These are phyloP conservation scores for Suillus occidentalis DNA, from an alignment of 768 basidiomycete species.

Conservation along the genomic window DNA sequence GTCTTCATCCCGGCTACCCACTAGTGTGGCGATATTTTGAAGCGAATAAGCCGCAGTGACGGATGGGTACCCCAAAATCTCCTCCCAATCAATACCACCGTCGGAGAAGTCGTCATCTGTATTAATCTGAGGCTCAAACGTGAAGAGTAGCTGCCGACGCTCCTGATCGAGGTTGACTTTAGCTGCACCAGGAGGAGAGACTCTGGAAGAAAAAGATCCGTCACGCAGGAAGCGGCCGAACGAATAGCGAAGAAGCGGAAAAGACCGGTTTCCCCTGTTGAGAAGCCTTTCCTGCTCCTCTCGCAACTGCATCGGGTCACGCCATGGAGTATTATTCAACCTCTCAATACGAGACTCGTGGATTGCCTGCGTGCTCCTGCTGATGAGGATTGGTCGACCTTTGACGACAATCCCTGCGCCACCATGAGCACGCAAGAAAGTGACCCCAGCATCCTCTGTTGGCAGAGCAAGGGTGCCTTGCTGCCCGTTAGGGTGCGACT, in stretches of 20 bases:
- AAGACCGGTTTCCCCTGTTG: constrained; percentile 16
- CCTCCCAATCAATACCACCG: not conserved
- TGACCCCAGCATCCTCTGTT: constrained; percentile 13
- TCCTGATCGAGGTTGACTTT: constrained; percentile 37
- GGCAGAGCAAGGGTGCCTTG: constrained; percentile 35
- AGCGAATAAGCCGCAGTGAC: constrained; percentile 23
- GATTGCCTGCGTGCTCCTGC: constrained; percentile 18
- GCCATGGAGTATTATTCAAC: constrained; percentile 29
- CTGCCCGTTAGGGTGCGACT: constrained; percentile 16
- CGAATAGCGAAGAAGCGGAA: constrained; percentile 24
- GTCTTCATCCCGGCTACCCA: constrained; percentile 12
- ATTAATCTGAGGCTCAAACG: constrained; percentile 12
- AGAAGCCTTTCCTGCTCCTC: constrained; percentile 24
- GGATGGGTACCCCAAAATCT: not conserved
- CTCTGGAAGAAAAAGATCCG: constrained; percentile 35
- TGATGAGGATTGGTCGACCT: constrained; percentile 22
- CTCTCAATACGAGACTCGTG: constrained; percentile 21
- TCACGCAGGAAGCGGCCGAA: constrained; percentile 40
- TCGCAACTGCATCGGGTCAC: constrained; percentile 27
- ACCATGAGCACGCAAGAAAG: constrained; percentile 30
- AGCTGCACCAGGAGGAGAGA: constrained; percentile 24
- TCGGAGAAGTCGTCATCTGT: not conserved
- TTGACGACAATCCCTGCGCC: constrained; percentile 25
- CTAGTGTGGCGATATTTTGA: constrained; percentile 21
- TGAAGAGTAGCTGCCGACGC: constrained; percentile 30